Evolutionary conservation across 2,329 filamentous ascomycete species (phyloP), one percentile per base, ranked within the genome.

Genomic region (Colletotrichum liriopes): DNA sequence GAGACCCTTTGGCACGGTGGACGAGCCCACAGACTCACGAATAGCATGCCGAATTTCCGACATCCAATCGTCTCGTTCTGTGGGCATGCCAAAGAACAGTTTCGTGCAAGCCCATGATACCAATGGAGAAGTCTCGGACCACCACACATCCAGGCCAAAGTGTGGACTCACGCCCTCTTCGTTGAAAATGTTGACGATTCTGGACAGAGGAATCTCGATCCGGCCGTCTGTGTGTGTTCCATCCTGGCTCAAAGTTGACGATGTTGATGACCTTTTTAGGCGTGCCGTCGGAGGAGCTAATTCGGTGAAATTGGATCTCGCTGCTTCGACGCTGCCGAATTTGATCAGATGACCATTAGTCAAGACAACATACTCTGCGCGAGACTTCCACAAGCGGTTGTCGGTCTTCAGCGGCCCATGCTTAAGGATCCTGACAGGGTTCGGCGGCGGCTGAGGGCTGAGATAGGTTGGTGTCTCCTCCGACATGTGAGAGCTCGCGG

Each of bases 61-160:
- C 68, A 90, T 78, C 83, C 86, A 87, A 55, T 85, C 83, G 67
- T 89, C 86, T 35, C 87, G 82, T 62, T 88, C 86, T 37, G 84
- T 81, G 11, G 86, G 83, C 39, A 86, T 77, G 59, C 79, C 79
- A 75, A 90, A 89, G 76, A 86, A 86, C 47, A 90, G 78, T 49
- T 86, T 84, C 3, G 85, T 79, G 70, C 84, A 86, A 70, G 81
- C 81, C 73, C 87, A 89, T 18, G 83, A 80, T 51, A 87, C 79
- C 16, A 82, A 81, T 2, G 84, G 83, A 67, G 83, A 80, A 20
- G 80, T 77, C 18, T 84, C 84, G 69, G 83, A 85, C 88, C 88
- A 90, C 87, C 88, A 90, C 2, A 90, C 81, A 75, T 90, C 88
- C 62, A 90, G 78, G 7, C 86, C 86, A 55, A 87, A 88, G 8